phyloP scores from a whole-genome alignment of 2,329 filamentous ascomycete genomes.

The Penicillium nordicum region DNA sequence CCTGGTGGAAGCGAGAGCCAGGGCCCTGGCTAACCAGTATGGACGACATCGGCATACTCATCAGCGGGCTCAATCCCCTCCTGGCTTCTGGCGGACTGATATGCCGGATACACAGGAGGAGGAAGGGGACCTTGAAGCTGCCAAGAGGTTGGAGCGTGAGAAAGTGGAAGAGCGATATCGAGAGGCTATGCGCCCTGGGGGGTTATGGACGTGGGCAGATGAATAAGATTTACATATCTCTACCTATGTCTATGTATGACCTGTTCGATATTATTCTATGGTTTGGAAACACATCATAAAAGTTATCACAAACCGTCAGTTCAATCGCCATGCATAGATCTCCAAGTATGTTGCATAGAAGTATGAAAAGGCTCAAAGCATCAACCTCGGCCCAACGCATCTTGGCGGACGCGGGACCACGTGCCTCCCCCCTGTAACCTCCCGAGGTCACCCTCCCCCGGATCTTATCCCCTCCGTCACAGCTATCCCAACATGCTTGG shows the following conservation, averaged over 20 bases:
- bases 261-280: background rate
- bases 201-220: constrained; percentile 77
- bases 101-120: constrained; percentile 86
- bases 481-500: constrained; percentile 8
- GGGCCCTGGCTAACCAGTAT: constrained; percentile 67
- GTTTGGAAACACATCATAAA: background rate
- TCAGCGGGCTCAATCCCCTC: constrained; percentile 68
- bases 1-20: constrained; percentile 72
- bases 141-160: constrained; percentile 59
- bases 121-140: constrained; percentile 61
- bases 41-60: constrained; percentile 76
- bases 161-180: constrained; percentile 70
- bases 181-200: constrained; percentile 75
- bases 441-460: background rate
- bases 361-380: constrained; percentile 4
- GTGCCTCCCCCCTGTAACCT: constrained; percentile 23
- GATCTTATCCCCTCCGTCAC: constrained; percentile 6
- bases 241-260: background rate
- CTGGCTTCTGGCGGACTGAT: constrained; percentile 86
- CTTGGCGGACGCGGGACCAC: constrained; percentile 29
- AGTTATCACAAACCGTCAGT: background rate
- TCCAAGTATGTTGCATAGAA: background rate
- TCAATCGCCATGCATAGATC: background rate
- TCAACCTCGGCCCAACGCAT: constrained; percentile 25
- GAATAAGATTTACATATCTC: constrained; percentile 51